Percentiles rank a stretch among this genome's conserved stretches.
Conservation (phyloP, 1,284 basidiomycete genomes). For the Cutaneotrichosporon sp. region DNA sequence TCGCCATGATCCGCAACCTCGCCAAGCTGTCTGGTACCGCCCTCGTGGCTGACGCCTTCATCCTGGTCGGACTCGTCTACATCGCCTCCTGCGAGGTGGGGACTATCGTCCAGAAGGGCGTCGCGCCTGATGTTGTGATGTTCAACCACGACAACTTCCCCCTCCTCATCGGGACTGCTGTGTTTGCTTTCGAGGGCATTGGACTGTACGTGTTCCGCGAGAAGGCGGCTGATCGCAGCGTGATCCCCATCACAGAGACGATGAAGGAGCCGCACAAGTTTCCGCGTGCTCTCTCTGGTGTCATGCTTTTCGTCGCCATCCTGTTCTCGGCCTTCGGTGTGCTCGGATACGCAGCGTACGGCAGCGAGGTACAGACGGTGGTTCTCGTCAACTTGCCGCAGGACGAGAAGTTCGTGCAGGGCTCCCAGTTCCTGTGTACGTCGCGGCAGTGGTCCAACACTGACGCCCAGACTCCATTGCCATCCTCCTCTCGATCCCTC, state of each 20-base stretch:
- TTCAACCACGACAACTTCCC: constrained; percentile 92
- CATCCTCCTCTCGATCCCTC: constrained; percentile 89
- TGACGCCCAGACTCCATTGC: constrained; percentile 65
- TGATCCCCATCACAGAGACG: constrained; percentile 95
- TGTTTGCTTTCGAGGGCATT: constrained; percentile 98
- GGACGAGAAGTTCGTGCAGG: constrained; percentile 83
- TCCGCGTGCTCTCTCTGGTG: constrained; percentile 80
- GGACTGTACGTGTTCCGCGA: constrained; percentile 67
- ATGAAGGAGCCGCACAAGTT: constrained; percentile 94
- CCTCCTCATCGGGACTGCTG: constrained; percentile 91
- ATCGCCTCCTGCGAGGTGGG: constrained; percentile 78
- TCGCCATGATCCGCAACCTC: constrained; percentile 82
- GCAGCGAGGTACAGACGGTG: constrained; percentile 84
- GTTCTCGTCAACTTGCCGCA: constrained; percentile 92
- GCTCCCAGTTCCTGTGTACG: constrained; percentile 74
- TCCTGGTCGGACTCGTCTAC: constrained; percentile 83
- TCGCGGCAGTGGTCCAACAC: not conserved
- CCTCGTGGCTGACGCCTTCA: constrained; percentile 92
- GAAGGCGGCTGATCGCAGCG: constrained; percentile 40
- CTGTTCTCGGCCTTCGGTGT: constrained; percentile 90
- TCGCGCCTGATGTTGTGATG: constrained; percentile 72
- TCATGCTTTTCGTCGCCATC: constrained; percentile 71
- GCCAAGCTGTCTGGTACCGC: constrained; percentile 92
- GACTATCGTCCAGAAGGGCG: constrained; percentile 66
- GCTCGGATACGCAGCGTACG: constrained; percentile 86